Evolutionary conservation across 768 basidiomycete genomes (phyloP), one percentile per base, ranked within the genome.

Genomic region (Heimioporus sp.): DNA sequence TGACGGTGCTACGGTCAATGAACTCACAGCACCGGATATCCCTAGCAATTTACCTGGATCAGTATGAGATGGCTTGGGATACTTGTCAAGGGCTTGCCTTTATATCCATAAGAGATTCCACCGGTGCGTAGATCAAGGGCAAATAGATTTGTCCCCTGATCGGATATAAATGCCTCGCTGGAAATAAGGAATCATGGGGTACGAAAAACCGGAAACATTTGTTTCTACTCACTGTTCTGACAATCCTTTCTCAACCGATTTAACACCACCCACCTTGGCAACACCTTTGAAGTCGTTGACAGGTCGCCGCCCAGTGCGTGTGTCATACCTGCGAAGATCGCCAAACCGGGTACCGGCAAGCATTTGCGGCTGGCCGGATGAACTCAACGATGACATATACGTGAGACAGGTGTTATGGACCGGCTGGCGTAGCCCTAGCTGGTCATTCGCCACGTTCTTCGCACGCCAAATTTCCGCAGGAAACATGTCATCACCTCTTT

Each of bases 381-480:
- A 62, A 38, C 57, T 49, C 51, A 65, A n/a, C 54, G 66, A 62
- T 7, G 76, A 67, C 3, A 90, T 64, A 60, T 82, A 89, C 3
- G 81, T 69, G 24, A 94, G 72, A 13, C 83, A 79, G 0, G 85
- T 86, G 51, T 90, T 86, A 34, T 86, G 81, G 41, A 93, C 80
- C 0, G 90, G 90, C 58, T 87, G 87, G 13, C 92, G 85, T 15
- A 94, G 77, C 43, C 80, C 80, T 5, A 94, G 76, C 42, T 72
- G 65, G 60, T 94, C 91, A 58, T 92, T 87, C n/a, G 83, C 77
- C 5, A 90, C 87, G 65, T 94, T 93, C 67, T 86, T 87, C 10
- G 90, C 90, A 50, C 91, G 75, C 92, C 92, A 94, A 5, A 86
- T 60, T 72, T 94, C 92, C 0, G 81, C 87, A 0, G 84, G 78